phyloP scores from a whole-genome alignment of 176 grass and related monocot genomes.

The barley (Hordeum vulgare) region DNA sequence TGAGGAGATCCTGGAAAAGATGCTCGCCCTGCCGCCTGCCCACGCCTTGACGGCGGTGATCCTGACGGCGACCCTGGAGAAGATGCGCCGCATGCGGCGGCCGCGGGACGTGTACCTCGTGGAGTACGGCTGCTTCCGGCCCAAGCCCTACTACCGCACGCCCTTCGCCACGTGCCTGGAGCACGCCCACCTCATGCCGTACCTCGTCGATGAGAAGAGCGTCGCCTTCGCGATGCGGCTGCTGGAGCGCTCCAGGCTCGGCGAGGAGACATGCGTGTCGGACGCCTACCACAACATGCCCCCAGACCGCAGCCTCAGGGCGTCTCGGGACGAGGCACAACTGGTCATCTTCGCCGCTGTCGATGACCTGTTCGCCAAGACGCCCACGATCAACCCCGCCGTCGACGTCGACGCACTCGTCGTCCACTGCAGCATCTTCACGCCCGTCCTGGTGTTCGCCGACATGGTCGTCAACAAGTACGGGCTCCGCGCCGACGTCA shows the following conservation, averaged over 20 bases:
- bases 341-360: constrained; percentile 39
- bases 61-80: not conserved
- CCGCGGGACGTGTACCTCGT: constrained; percentile 33
- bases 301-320: constrained; percentile 15
- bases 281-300: not conserved
- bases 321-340: constrained; percentile 27
- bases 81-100: not conserved
- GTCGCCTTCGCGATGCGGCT: constrained; percentile 24
- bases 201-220: constrained; percentile 29
- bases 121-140: not conserved
- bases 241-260: constrained; percentile 24
- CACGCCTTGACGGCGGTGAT: not conserved
- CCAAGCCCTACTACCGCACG: not conserved
- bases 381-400: not conserved
- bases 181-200: not conserved
- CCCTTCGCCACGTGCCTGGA: not conserved
- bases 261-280: not conserved
- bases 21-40: not conserved
- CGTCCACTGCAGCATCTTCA: not conserved
- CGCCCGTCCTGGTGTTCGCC: constrained; percentile 34
- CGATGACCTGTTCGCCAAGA: constrained; percentile 41
- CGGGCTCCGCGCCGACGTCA: constrained; percentile 31
- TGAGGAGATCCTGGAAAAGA: not conserved
- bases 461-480: constrained; percentile 14
- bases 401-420: not conserved